Base-by-base conservation (phyloP, 2,329 filamentous ascomycete species). In the Simplicillium aogashimaense region DNA sequence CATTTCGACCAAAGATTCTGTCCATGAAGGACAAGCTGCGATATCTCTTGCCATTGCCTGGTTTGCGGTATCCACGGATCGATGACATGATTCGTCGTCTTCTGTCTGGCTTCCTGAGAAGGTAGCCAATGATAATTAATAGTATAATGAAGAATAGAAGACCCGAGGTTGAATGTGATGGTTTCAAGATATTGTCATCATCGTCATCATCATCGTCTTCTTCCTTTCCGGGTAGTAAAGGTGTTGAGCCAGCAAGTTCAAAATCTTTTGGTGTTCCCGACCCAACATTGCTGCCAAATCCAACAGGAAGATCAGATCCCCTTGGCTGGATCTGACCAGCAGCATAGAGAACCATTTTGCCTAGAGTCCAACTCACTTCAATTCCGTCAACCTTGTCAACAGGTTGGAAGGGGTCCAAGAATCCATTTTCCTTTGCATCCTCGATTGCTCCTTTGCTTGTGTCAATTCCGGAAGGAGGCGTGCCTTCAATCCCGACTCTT, bases 291-390 rank as follows among this genome's bases (percentile, higher is more conserved):
- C 81, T 87, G 42, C 92, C 92, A 55, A 97, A 97, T 1, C 92
- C 92, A 9, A 98, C 92, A 0, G 89, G 86, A 2, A 89, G 65
- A 2, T 55, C 50, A 1, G 58, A 65, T 2, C 67, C 70, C 7
- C 70, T 63, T 0, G 86, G 74, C 2, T 85, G 81, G 6, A 98
- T 72, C 57, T 95, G 87, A 3, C 87, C 92, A 1, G 90, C 81
- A 4, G 92, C 92, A 52, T 97, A 97, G 4, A 98, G 74, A 7
- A 98, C 77, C 74, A 97, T 95, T 57, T 95, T 95, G 2, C 92
- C 92, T 5, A 98, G 67, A 0, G 92, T 97, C 92, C 92, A 98
- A 66, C 86, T 94, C 14, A 98, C 83, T 66, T 98, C 94, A 7
- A 88, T 82, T 14, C 81, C 85, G 50, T 88, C 79, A 49, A 98